A percentile compares a stretch with the other conserved stretches of the same genome.
Conservation (phyloP, 75 land plant genomes). For the Selaginella moellendorffii region DNA sequence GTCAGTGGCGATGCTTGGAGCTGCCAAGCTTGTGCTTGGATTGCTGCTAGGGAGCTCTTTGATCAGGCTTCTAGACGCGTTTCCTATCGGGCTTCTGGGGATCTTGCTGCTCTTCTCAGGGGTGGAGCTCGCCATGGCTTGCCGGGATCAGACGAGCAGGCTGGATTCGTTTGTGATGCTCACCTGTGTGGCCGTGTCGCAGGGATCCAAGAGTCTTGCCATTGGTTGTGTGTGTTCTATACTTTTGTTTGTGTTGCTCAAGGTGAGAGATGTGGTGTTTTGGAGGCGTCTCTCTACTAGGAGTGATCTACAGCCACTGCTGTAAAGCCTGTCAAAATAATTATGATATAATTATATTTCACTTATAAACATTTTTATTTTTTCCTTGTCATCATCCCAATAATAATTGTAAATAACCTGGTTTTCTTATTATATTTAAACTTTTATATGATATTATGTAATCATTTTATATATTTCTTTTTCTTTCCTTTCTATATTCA, state of each 20-base stretch:
- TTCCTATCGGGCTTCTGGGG: conserved; percentile 62
- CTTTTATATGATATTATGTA: too few relatives aligned
- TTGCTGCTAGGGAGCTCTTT: conserved; percentile 51
- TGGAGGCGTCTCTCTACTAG: neutral
- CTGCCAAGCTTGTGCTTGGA: conserved; percentile 41
- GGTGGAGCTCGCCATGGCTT: conserved; percentile 66
- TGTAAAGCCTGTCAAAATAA: neutral
- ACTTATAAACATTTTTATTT: too few relatives aligned
- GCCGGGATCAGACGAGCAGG: conserved; percentile 62
- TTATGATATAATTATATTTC: neutral
- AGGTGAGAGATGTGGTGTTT: conserved; percentile 29
- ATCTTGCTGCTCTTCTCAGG: conserved; percentile 74
- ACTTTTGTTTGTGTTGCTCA: conserved; percentile 36
- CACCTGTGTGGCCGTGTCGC: conserved; percentile 42
- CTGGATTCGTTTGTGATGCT: conserved; percentile 63
- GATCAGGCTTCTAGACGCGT: conserved; percentile 29
- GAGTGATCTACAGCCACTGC: neutral
- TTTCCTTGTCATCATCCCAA: too few relatives aligned
- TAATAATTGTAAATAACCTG: too few relatives aligned
- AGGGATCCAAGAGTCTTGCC: conserved; percentile 26
- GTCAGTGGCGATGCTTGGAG: conserved; percentile 51
- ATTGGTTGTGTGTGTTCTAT: conserved; percentile 54
- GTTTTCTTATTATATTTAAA: too few relatives aligned
- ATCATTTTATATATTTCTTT: too few relatives aligned
- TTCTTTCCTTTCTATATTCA: too few relatives aligned